Percentiles rank a stretch among this genome's conserved stretches.
Conservation (phyloP, 176 grass and related monocot species). For the Carex scoparia region DNA sequence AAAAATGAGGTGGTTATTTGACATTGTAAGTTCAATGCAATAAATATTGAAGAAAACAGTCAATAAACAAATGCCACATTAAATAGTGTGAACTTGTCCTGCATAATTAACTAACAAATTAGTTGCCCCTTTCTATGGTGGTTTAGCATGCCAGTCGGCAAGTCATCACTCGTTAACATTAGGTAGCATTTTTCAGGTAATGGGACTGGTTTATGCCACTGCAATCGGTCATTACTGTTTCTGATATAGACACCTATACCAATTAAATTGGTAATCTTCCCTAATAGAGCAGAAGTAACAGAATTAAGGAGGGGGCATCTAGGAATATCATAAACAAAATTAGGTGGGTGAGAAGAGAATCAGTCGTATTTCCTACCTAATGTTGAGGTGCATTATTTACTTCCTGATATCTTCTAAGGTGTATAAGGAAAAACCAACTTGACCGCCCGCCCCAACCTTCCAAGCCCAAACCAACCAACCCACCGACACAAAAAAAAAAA, state of each 20-base stretch:
- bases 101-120: background rate
- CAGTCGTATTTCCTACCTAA: background rate
- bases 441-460: background rate
- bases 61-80: background rate
- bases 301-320: background rate
- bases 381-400: background rate
- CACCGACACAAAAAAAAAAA: background rate
- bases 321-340: background rate
- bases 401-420: background rate
- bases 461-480: background rate
- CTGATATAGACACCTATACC: background rate
- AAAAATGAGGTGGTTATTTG: too few relatives aligned
- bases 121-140: background rate
- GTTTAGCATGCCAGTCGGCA: background rate
- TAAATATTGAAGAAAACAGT: background rate
- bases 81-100: background rate
- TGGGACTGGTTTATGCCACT: background rate
- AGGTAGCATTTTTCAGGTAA: background rate
- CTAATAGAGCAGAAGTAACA: background rate
- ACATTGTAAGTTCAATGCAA: background rate
- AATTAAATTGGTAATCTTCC: background rate
- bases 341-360: background rate
- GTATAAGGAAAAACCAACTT: background rate
- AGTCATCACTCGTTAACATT: background rate
- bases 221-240: background rate